Evolutionary conservation across 2,329 filamentous ascomycete species (phyloP).

Genomic region (Monosporascus sp.): DNA sequence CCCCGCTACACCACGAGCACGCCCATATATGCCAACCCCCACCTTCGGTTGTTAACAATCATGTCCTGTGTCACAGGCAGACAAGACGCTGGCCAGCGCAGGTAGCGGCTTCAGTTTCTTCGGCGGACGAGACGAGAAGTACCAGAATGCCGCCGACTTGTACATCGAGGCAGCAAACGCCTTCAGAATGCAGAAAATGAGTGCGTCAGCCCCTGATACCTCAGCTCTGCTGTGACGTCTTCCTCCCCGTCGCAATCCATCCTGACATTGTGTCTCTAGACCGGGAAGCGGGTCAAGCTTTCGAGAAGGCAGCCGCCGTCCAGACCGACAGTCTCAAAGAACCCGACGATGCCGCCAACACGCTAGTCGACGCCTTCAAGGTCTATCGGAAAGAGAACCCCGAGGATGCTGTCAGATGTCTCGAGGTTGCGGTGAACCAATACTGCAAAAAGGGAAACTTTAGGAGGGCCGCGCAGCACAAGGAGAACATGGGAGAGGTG

Average conservation of each 20-base stretch:
- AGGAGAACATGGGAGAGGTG: conserved; percentile 82
- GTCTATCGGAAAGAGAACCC: conserved; percentile 84
- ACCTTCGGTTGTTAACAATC: conserved; percentile 11
- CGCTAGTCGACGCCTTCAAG: conserved; percentile 87
- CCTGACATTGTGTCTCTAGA: conserved; percentile 40
- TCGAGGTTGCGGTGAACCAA: conserved; percentile 75
- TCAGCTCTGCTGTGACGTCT: background rate
- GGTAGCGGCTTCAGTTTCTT: conserved; percentile 84
- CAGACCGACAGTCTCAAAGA: conserved; percentile 80
- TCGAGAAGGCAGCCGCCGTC: conserved; percentile 79
- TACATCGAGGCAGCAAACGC: conserved; percentile 88
- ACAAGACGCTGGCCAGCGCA: conserved; percentile 73
- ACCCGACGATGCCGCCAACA: conserved; percentile 87
- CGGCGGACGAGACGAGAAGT: conserved; percentile 80
- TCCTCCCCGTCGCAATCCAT: background rate
- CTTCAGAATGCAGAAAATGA: conserved; percentile 81
- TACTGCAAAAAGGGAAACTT: conserved; percentile 90
- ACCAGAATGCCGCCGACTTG: conserved; percentile 80
- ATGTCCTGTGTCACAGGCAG: conserved; percentile 57
- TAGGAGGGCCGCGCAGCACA: conserved; percentile 80
- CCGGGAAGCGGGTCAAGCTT: conserved; percentile 79
- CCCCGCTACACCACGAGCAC: background rate
- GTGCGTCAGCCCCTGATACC: conserved; percentile 39
- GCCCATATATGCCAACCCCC: conserved; percentile 22
- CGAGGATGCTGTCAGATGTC: conserved; percentile 72